Evolutionary conservation across 73 alveolate genomes (phyloP).

Genomic region (Tetrahymena borealis): DNA sequence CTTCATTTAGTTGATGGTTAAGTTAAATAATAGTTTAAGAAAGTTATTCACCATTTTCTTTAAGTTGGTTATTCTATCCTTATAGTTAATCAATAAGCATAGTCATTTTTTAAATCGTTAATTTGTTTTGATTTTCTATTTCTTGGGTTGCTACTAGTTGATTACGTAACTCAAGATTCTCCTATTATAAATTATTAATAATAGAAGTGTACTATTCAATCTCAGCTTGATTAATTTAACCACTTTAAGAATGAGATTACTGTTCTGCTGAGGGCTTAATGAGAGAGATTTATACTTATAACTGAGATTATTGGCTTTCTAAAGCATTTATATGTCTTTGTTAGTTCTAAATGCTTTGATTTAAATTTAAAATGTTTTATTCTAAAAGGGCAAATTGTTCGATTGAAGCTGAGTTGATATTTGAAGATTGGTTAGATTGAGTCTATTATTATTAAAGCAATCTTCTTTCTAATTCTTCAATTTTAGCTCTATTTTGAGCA

Average conservation of each 20-base stretch:
- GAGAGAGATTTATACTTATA: background rate
- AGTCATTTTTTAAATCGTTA: background rate
- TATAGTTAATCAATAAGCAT: background rate
- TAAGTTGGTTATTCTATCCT: background rate
- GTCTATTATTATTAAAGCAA: background rate
- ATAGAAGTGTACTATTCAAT: background rate
- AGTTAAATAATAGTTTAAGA: background rate
- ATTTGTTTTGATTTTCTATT: background rate
- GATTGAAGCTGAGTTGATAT: no score
- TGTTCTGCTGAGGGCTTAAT: background rate
- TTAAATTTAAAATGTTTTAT: background rate
- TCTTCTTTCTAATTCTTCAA: background rate
- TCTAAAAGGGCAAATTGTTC: background rate
- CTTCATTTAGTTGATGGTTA: background rate
- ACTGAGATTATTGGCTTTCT: background rate
- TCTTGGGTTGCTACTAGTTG: background rate
- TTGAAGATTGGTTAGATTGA: background rate
- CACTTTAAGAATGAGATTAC: background rate
- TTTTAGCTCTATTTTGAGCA: background rate
- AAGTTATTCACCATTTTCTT: background rate
- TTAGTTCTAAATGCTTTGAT: background rate
- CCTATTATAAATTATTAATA: background rate
- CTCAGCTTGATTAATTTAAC: background rate
- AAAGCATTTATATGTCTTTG: background rate
- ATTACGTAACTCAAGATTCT: background rate